Evolutionary conservation across 441 rosid species (phyloP), one percentile per base, ranked within the genome.

Genomic region (Erysimum pusillum): DNA sequence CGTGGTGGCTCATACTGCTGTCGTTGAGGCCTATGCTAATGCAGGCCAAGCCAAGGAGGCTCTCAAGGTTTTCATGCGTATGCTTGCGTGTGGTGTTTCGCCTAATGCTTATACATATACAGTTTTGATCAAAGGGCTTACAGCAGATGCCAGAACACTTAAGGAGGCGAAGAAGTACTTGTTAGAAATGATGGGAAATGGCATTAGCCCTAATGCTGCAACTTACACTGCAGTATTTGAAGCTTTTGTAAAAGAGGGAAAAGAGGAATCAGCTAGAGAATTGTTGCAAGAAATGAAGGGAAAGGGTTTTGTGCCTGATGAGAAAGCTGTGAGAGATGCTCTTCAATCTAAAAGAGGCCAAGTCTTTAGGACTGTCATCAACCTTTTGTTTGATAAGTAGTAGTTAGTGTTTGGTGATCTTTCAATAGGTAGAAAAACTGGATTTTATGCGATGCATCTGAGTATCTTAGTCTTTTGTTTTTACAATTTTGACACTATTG

Each of bases 61-160:
- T 34, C 81, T 85, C 32, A 85, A 82, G 80, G 88, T 85, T 9
- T 88, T 85, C 71, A 6, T 83, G 84, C 83, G 92, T 14, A 90
- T 92, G 94, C 80, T 89, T 48, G 84, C 87, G 0, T 84, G 81
- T 1, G 96, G 93, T 3, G 89, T 88, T 10, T 79, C 67, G 10
- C 98, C 96, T 3, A 89, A 89, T 67, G 94, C 89, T 0, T 90
- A 89, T 60, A 87, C 96, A 20, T 93, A 88, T 6, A 39, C 83
- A 0, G 89, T 91, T 9, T 87, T 91, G n/a, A 80, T 92, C 44
- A 89, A 76, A 80, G 93, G 88, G 25, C 90, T 92, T 0, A 85
- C 88, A 31, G 80, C 14, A 10, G 87, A 84, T 32, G 86, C 62
- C 5, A 79, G 67, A 46, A 32, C 79, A 65, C 62, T 78, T 35